Conservation (phyloP, 768 basidiomycete genomes). For the Ramaria rubella region DNA sequence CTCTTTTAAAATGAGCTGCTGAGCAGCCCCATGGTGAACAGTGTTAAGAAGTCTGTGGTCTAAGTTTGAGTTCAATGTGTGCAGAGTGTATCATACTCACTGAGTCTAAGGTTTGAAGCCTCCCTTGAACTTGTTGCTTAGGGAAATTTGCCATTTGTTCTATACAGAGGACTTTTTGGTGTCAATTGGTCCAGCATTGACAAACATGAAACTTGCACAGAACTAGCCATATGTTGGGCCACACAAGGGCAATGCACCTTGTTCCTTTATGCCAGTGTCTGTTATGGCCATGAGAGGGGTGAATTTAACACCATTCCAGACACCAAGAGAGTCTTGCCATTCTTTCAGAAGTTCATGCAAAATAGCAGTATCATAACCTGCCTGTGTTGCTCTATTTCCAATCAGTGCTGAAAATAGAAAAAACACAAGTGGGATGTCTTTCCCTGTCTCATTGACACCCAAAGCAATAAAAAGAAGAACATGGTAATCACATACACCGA, state of each 20-base stretch:
- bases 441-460: conserved; percentile 22
- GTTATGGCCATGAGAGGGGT: too few species aligned
- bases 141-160: background rate
- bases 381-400: background rate
- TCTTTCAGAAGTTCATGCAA: too few species aligned
- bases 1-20: background rate
- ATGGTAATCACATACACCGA: conserved; percentile 16
- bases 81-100: background rate
- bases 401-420: conserved; percentile 22
- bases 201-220: background rate
- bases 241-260: too few species aligned
- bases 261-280: too few species aligned
- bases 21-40: background rate
- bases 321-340: too few species aligned
- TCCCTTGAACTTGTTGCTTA: background rate
- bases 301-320: too few species aligned
- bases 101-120: too few species aligned
- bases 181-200: background rate
- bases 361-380: conserved; percentile 18
- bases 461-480: conserved; percentile 28
- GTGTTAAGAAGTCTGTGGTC: background rate
- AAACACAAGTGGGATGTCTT: background rate
- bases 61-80: background rate
- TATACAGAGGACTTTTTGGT: background rate
- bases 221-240: background rate